Conservation (phyloP, 768 basidiomycete genomes). For the Boletus rufocinnamomeus region DNA sequence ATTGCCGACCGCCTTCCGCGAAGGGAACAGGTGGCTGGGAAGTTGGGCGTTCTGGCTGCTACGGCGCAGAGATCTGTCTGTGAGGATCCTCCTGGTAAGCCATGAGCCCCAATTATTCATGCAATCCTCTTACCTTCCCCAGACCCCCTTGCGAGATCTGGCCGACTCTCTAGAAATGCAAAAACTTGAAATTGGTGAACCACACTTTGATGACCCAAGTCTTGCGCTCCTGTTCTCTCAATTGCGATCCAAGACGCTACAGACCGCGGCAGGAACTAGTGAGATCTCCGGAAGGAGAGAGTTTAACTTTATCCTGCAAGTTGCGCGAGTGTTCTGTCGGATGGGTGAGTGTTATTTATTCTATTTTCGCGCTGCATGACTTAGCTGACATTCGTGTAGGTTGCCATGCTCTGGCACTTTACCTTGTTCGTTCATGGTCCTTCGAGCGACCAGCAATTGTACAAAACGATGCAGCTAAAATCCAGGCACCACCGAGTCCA, state of each 20-base stretch:
- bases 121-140: neutral
- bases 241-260: conserved; percentile 85
- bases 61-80: conserved; percentile 83
- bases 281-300: conserved; percentile 87
- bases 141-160: conserved; percentile 81
- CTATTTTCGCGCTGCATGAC: neutral
- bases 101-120: neutral
- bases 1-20: conserved; percentile 79
- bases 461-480: conserved; percentile 14
- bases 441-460: conserved; percentile 72
- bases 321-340: conserved; percentile 87
- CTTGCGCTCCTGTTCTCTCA: conserved; percentile 89
- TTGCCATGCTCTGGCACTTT: conserved; percentile 88
- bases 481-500: conserved; percentile 43
- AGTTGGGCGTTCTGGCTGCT: conserved; percentile 98
- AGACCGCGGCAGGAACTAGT: conserved; percentile 90
- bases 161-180: conserved; percentile 55
- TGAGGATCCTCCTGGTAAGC: conserved; percentile 85
- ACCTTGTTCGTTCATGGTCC: conserved; percentile 88
- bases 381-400: conserved; percentile 48
- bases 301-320: conserved; percentile 95
- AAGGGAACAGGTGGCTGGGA: conserved; percentile 90
- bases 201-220: conserved; percentile 93
- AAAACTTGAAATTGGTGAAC: conserved; percentile 71
- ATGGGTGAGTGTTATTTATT: conserved; percentile 71